Conservation (phyloP, 2,329 filamentous ascomycete species). For the Aspergillus sp. region DNA sequence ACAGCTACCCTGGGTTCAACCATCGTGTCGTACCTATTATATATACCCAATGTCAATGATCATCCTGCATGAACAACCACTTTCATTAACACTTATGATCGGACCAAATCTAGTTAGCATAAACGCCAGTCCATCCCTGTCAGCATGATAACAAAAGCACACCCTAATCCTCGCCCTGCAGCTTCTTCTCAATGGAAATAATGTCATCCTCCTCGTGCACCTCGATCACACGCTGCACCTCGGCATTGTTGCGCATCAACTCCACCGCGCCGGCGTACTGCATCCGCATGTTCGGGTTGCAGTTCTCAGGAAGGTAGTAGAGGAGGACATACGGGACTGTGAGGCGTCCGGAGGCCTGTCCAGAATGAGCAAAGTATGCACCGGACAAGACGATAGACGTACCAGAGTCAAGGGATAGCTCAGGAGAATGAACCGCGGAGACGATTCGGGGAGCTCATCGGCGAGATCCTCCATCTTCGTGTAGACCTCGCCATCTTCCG, state of each 20-base stretch:
- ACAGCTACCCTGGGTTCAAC: no score
- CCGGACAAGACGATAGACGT: slow-evolving; percentile 27
- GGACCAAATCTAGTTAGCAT: no score
- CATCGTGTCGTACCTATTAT: no score
- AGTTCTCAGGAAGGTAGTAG: slow-evolving; percentile 91
- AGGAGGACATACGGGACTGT: slow-evolving; percentile 92
- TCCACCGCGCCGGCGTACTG: slow-evolving; percentile 95
- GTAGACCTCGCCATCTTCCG: slow-evolving; percentile 79
- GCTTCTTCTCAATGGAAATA: slow-evolving; percentile 72
- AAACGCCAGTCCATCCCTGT: neutral
- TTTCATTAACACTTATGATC: no score
- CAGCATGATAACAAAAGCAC: neutral
- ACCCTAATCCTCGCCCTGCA: slow-evolving; percentile 37
- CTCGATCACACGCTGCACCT: slow-evolving; percentile 86
- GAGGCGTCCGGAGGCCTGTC: slow-evolving; percentile 73
- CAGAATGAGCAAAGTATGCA: no score
- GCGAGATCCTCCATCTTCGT: slow-evolving; percentile 74
- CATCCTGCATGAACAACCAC: no score
- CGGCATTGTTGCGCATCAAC: slow-evolving; percentile 87
- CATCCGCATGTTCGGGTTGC: slow-evolving; percentile 85
- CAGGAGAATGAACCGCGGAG: slow-evolving; percentile 83
- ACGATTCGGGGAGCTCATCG: slow-evolving; percentile 89
- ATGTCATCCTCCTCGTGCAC: slow-evolving; percentile 78
- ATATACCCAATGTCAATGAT: no score
- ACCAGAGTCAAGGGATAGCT: slow-evolving; percentile 90